A percentile compares a stretch with the other conserved stretches of the same genome.
phyloP scores from a whole-genome alignment of 805 yeast species.

The Clavispora fructus region DNA sequence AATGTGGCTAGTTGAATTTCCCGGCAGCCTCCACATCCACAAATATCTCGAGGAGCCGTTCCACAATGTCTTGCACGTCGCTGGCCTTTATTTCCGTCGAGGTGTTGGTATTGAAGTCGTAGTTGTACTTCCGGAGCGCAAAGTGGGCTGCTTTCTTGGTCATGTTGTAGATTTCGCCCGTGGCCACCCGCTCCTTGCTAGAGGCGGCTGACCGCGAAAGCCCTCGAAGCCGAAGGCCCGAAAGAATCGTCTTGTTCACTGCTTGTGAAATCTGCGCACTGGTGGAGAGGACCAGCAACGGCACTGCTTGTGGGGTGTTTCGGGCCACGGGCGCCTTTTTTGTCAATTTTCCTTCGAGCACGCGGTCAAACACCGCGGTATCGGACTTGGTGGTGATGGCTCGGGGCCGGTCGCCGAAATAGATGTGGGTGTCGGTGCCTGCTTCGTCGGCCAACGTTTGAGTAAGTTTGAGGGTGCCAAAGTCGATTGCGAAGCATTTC shows the following conservation, averaged over 20 bases:
- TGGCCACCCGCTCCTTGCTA: constrained; percentile 29
- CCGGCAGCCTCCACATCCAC: constrained; percentile 24
- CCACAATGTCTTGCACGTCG: constrained; percentile 37
- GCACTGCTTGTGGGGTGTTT: constrained; percentile 7
- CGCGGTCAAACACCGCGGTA: constrained; percentile 31
- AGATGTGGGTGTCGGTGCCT: constrained; percentile 4
- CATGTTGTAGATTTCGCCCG: constrained; percentile 39
- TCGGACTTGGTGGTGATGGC: constrained; percentile 8
- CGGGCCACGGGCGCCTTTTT: constrained; percentile 11
- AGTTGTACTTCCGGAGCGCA: constrained; percentile 33
- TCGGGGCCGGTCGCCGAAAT: neutral
- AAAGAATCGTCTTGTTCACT: constrained; percentile 29
- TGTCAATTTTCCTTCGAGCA: constrained; percentile 21
- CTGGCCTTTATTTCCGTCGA: constrained; percentile 17
- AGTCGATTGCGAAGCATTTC: constrained; percentile 17
- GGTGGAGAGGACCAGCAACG: constrained; percentile 14
- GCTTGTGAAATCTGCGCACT: constrained; percentile 30
- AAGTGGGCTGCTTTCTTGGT: constrained; percentile 34
- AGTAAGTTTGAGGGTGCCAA: constrained; percentile 10
- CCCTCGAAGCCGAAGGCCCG: constrained; percentile 40
- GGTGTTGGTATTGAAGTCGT: constrained; percentile 17
- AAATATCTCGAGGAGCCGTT: constrained; percentile 31
- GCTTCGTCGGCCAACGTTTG: neutral
- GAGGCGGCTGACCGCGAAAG: constrained; percentile 17
- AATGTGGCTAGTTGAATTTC: neutral